Evolutionary conservation across 805 yeast species (phyloP).

Genomic region (Candida bentonensis): DNA sequence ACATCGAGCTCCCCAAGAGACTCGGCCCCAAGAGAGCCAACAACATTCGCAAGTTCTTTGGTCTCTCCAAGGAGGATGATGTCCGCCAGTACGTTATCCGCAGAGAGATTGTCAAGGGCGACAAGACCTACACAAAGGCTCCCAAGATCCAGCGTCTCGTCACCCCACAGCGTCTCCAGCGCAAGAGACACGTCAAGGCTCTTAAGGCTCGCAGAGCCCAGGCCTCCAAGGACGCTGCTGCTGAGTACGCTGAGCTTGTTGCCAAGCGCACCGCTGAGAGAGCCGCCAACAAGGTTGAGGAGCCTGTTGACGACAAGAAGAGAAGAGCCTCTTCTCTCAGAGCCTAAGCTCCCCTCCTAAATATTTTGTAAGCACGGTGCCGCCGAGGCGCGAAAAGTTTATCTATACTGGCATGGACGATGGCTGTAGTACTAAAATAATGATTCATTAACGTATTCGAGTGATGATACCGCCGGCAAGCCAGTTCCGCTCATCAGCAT

Average conservation of each 20-base stretch:
- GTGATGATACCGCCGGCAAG: too few relatives aligned
- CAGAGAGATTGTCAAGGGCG: conserved; percentile 97
- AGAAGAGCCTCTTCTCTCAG: conserved; percentile 98
- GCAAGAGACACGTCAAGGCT: conserved; percentile 94
- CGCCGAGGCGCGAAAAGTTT: background rate
- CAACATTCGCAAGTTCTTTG: conserved; percentile 99
- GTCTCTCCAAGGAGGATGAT: conserved; percentile 89
- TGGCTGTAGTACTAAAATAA: conserved; percentile 2
- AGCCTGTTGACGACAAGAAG: too few relatives aligned
- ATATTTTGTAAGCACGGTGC: background rate
- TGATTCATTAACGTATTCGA: too few relatives aligned
- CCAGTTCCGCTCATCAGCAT: too few relatives aligned
- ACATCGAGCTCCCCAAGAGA: conserved; percentile 92
- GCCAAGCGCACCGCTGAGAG: conserved; percentile 97
- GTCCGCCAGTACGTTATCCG: conserved; percentile 88
- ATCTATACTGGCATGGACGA: conserved; percentile 1
- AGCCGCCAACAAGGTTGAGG: conserved; percentile 97
- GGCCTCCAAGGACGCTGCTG: conserved; percentile 99
- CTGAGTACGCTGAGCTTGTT: conserved; percentile 97
- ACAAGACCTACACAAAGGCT: conserved; percentile 97
- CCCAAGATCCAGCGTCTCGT: conserved; percentile 99
- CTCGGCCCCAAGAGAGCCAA: conserved; percentile 99
- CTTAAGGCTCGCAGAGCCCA: conserved; percentile 93
- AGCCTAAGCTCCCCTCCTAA: conserved; percentile 12
- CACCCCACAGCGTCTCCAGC: conserved; percentile 97